These are phyloP conservation scores for Carallia pectinifolia DNA, from an alignment of 345 rosid genomes.

Conservation along the genomic window DNA sequence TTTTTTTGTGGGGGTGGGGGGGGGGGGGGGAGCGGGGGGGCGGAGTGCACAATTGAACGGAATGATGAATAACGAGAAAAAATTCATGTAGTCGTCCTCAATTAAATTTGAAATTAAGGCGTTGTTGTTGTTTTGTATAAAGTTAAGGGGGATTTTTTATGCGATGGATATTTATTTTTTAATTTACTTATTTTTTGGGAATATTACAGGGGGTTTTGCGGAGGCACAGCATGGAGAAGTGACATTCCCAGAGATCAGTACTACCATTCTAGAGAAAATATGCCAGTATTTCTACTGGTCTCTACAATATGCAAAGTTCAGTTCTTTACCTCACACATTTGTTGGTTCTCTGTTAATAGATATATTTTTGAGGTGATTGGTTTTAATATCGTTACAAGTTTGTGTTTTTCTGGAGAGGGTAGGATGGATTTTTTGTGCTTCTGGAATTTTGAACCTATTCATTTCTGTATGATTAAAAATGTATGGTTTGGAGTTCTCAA, in stretches of 20 bases:
- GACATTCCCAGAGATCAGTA: slow-evolving; percentile 80
- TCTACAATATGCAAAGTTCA: slow-evolving; percentile 71
- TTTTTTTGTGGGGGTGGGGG: too few species aligned
- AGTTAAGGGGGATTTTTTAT: neutral
- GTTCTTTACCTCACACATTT: neutral
- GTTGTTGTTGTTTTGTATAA: neutral
- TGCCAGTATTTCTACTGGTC: slow-evolving; percentile 91
- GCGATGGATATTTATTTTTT: neutral
- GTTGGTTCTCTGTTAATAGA: neutral
- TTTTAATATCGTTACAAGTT: neutral
- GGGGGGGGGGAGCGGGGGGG: too few species aligned
- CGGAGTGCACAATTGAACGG: too few species aligned
- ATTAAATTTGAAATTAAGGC: too few species aligned
- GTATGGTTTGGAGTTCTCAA: neutral
- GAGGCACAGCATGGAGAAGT: slow-evolving; percentile 73
- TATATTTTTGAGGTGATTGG: neutral
- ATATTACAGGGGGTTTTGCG: slow-evolving; percentile 54
- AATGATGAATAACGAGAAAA: too few species aligned
- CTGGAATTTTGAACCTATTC: too few species aligned
- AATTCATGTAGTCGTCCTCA: too few species aligned
- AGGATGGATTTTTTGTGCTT: too few species aligned
- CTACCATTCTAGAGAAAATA: slow-evolving; percentile 78
- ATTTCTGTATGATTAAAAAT: too few species aligned
- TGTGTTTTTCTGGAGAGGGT: neutral
- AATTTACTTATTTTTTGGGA: neutral